Percentiles rank a stretch among this genome's conserved stretches.
These are phyloP conservation scores for Rhodotorula sp. DNA, from an alignment of 1,284 basidiomycete genomes.

Conservation along the genomic window DNA sequence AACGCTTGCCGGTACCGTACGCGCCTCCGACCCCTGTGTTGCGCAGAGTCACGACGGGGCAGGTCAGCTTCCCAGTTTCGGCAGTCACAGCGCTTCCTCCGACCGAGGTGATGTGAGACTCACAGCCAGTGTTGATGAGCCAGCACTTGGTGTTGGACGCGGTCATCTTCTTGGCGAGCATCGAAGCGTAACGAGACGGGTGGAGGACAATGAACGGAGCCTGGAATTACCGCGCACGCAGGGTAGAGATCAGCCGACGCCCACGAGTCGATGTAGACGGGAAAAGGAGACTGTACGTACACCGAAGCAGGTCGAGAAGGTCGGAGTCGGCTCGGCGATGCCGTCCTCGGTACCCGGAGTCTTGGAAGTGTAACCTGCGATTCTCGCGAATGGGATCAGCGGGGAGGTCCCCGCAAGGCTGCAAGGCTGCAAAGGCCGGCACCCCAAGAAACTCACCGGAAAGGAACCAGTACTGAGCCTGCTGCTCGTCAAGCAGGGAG, in stretches of 20 bases:
- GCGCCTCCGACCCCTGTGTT: constrained; percentile 87
- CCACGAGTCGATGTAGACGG: background rate
- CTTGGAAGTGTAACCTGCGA: constrained; percentile 46
- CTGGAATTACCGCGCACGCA: background rate
- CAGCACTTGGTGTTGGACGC: constrained; percentile 88
- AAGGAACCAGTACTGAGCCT: constrained; percentile 76
- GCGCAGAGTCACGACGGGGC: constrained; percentile 48
- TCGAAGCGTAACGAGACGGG: constrained; percentile 76
- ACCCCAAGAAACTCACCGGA: background rate
- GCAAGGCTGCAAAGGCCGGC: background rate
- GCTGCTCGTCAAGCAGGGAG: constrained; percentile 84
- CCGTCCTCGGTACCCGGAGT: constrained; percentile 77
- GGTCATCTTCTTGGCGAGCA: constrained; percentile 94
- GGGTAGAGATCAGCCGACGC: constrained; percentile 60
- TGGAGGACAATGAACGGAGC: constrained; percentile 99
- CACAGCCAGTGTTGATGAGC: constrained; percentile 95
- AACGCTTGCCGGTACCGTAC: constrained; percentile 79
- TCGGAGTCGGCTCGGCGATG: constrained; percentile 95
- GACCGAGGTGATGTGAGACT: constrained; percentile 47
- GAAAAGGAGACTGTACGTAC: background rate
- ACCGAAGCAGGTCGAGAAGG: constrained; percentile 84
- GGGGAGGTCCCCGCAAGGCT: background rate
- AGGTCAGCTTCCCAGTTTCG: no score
- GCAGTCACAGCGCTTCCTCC: background rate
- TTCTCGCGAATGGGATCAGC: no score